These are phyloP conservation scores for Oryza longistaminata DNA, from an alignment of 176 grass and related monocot genomes.

Conservation along the genomic window DNA sequence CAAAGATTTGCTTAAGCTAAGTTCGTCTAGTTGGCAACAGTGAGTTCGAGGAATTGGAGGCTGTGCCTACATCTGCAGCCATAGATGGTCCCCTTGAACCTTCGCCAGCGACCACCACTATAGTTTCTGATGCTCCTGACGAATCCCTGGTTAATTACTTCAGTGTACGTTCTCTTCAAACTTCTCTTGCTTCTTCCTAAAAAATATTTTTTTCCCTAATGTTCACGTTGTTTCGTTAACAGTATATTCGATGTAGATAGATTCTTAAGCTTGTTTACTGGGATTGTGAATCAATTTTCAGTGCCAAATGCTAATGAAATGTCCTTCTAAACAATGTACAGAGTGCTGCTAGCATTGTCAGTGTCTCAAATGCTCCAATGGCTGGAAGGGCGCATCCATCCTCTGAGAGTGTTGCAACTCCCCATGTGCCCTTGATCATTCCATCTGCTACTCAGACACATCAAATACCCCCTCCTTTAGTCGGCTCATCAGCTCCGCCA, in stretches of 20 bases:
- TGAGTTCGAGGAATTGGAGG: constrained; percentile 87
- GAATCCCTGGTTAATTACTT: constrained; percentile 64
- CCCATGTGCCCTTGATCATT: constrained; percentile 35
- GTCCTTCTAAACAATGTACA: constrained; percentile 36
- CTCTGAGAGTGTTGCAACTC: constrained; percentile 33
- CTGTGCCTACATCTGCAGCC: constrained; percentile 65
- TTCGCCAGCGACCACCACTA: constrained; percentile 26
- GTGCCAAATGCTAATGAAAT: constrained; percentile 7
- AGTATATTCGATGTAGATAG: background rate
- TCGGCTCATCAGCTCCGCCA: constrained; percentile 55
- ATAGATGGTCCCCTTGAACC: constrained; percentile 83
- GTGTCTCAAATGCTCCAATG: constrained; percentile 45
- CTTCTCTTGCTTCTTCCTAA: constrained; percentile 1
- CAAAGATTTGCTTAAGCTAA: background rate
- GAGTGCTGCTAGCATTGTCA: constrained; percentile 51
- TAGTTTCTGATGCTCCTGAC: constrained; percentile 54
- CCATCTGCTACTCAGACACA: constrained; percentile 42
- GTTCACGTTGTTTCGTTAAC: background rate
- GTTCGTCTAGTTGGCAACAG: constrained; percentile 41
- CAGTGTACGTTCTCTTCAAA: constrained; percentile 45
- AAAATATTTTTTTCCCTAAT: background rate
- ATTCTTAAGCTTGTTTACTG: constrained; percentile 19
- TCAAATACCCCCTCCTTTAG: constrained; percentile 45
- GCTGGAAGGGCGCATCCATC: constrained; percentile 41
- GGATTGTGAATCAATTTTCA: background rate